Conservation (phyloP, 805 yeast genomes). For the Candida andamanensis region DNA sequence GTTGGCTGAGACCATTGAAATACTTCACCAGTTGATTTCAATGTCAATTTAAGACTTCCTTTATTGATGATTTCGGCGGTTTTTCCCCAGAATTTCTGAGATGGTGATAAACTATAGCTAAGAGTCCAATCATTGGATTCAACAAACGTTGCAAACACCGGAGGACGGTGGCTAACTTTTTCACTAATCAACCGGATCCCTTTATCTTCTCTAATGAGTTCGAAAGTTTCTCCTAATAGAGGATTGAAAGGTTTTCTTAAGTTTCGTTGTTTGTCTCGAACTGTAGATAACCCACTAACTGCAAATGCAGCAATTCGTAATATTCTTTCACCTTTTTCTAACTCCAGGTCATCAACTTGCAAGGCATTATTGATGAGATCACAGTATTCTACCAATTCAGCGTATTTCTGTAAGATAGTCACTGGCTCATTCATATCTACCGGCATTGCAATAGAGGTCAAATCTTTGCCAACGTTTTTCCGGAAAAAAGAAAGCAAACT, state of each 20-base stretch:
- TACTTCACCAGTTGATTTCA: conserved; percentile 60
- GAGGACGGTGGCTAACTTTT: conserved; percentile 85
- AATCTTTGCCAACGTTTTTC: conserved; percentile 89
- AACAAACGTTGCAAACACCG: conserved; percentile 73
- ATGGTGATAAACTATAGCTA: conserved; percentile 61
- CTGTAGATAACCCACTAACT: conserved; percentile 62
- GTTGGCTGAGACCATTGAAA: conserved; percentile 82
- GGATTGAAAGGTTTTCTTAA: conserved; percentile 93
- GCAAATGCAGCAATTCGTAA: conserved; percentile 79
- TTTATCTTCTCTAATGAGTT: conserved; percentile 77
- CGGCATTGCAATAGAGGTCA: conserved; percentile 85
- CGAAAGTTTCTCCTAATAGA: conserved; percentile 87
- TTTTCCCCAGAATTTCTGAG: conserved; percentile 94
- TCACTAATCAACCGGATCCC: conserved; percentile 75
- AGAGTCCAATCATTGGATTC: conserved; percentile 72
- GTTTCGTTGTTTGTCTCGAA: conserved; percentile 70
- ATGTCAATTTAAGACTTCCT: conserved; percentile 59
- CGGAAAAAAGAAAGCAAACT: conserved; percentile 73
- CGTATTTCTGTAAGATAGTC: conserved; percentile 69
- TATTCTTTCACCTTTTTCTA: conserved; percentile 48
- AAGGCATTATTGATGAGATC: conserved; percentile 60
- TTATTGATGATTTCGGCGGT: conserved; percentile 75
- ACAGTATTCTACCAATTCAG: conserved; percentile 78
- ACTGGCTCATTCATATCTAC: conserved; percentile 91
- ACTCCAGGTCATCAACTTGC: conserved; percentile 34